Evolutionary conservation across 371 early-diverging fungal genomes (phyloP), one percentile per base, ranked within the genome.

Genomic region (Rhizopus stolonifer): DNA sequence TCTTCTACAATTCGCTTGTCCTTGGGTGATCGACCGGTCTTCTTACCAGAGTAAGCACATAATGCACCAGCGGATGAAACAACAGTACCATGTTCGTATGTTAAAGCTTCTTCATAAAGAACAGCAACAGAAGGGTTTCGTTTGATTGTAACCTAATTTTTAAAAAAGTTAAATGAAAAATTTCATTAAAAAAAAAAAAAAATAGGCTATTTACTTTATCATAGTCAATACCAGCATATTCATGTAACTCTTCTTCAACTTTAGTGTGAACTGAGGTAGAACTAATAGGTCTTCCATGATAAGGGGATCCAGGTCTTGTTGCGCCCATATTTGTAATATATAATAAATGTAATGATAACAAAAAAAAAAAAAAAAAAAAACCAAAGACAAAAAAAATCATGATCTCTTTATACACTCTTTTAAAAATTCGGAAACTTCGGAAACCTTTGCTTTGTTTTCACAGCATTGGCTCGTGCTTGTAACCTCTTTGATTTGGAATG

Each of bases 1-100:
- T 98, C 97, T 49, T 94, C 94, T 31, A 95, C 97, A 69, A 98
- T 90, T 59, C 98, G 93, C 86, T 98, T 98, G 84, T 98, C 98
- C 70, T 85, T 85, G 61, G 94, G 90, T 63, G 90, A 77, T 59
- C 94, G 84, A 43, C 93, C 93, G 25, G 88, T 96, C 83, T 96
- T 96, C 57, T 80, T 79, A 52, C 96, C 97, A 31, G 94, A 94
- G 58, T 81, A 82, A 31, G 96, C 91, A 61, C 92, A 90, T 46
- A 98, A 80, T 4, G 98, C 98, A 44, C 98, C 98, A 26, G 90
- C 68, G 19, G 93, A 87, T 17, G 95, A 94, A 61, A 98, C 83
- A 51, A 85, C 88, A 5, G 97, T 90, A 43, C 95, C 98, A 15
- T 69, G 66, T 71, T 97, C 98, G 72, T 87, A 81, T 43, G 79